phyloP scores from a whole-genome alignment of 2,329 filamentous ascomycete species.

The Graphilbum ipis-grandicollis region DNA sequence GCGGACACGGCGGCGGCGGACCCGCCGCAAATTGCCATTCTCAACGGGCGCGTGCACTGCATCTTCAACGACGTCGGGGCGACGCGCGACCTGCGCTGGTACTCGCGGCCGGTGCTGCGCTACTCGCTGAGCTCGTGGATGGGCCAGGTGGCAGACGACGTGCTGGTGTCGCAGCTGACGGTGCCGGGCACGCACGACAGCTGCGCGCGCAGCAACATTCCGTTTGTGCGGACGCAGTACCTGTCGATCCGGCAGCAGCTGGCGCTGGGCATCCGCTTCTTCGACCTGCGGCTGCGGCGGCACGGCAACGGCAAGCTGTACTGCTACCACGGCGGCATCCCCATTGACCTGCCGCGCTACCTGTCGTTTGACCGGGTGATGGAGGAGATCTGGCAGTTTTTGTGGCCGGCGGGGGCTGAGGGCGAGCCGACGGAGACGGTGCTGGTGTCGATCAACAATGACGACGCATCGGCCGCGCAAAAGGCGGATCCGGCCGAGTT shows the following conservation, averaged over 20 bases:
- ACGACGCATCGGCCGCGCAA: conserved; percentile 43
- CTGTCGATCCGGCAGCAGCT: conserved; percentile 45
- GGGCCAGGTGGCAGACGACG: conserved; percentile 36
- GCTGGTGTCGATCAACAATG: conserved; percentile 52
- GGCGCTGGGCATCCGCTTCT: conserved; percentile 54
- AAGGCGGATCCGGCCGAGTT: conserved; percentile 24
- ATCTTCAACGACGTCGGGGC: conserved; percentile 15
- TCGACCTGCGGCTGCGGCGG: conserved; percentile 37
- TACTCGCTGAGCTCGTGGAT: conserved; percentile 41
- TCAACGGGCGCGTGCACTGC: conserved; percentile 16
- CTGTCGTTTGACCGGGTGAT: conserved; percentile 46
- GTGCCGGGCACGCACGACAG: conserved; percentile 63
- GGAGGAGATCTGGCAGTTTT: conserved; percentile 39
- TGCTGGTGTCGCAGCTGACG: conserved; percentile 43
- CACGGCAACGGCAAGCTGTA: conserved; percentile 29
- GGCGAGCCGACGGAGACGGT: conserved; percentile 43
- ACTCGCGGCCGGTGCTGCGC: conserved; percentile 15
- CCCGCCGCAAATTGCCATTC: conserved; percentile 13
- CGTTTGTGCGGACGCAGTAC: conserved; percentile 57
- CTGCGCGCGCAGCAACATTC: conserved; percentile 22
- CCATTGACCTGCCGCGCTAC: conserved; percentile 44
- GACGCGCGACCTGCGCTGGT: conserved; percentile 17
- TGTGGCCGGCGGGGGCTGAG: conserved; percentile 23
- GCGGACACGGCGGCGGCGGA: conserved; percentile 9
- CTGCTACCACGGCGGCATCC: conserved; percentile 55